A percentile compares a stretch with the other conserved stretches of the same genome.
phyloP scores from a whole-genome alignment of 257 asterid species.

The Forsythia suspensa region DNA sequence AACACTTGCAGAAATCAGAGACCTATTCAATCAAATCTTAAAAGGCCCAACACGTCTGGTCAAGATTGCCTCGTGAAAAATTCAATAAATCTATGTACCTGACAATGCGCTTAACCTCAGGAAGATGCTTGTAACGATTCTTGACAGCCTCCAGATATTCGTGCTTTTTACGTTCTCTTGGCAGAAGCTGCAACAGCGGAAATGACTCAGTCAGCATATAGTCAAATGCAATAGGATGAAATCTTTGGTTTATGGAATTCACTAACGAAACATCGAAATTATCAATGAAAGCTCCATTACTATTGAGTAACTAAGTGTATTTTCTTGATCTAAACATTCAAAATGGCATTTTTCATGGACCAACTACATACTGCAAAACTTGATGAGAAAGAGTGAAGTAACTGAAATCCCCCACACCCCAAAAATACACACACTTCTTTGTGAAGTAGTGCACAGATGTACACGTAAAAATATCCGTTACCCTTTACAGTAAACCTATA shows the following conservation, averaged over 20 bases:
- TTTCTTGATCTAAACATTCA: neutral
- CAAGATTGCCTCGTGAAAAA: constrained; percentile 1
- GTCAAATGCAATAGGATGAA: neutral
- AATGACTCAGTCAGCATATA: constrained; percentile 14
- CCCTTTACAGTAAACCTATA: too few relatives aligned
- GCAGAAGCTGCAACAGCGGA: constrained; percentile 61
- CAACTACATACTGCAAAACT: neutral
- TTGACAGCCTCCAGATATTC: constrained; percentile 81
- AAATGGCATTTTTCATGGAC: neutral
- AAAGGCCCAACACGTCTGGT: neutral
- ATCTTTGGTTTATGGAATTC: neutral
- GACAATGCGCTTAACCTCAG: constrained; percentile 84
- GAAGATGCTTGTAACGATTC: constrained; percentile 93
- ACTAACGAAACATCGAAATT: neutral
- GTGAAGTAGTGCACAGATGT: too few relatives aligned
- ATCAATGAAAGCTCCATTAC: neutral
- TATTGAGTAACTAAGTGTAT: neutral
- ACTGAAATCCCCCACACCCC: too few relatives aligned
- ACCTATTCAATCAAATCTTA: neutral
- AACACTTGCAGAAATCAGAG: neutral
- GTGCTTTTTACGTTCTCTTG: constrained; percentile 86
- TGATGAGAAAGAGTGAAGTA: too few relatives aligned
- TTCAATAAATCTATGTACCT: constrained; percentile 45
- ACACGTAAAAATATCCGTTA: too few relatives aligned
- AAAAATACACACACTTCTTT: too few relatives aligned